These are phyloP conservation scores for Melocanna baccifera DNA, from an alignment of 176 grass and related monocot species.

Conservation along the genomic window DNA sequence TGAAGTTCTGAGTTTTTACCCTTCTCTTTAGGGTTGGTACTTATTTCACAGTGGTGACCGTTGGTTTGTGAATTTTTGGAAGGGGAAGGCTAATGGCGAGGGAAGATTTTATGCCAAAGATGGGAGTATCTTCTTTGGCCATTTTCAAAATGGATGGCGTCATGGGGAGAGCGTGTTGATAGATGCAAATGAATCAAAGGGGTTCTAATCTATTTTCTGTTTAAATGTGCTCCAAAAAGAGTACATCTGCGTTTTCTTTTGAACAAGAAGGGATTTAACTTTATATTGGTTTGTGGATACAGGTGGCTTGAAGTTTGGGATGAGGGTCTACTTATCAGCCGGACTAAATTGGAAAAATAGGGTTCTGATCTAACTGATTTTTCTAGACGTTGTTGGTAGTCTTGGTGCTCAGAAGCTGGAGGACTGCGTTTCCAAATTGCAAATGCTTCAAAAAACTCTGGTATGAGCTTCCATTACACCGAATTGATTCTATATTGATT, in stretches of 20 bases:
- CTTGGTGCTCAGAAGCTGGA: background rate
- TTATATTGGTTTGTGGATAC: background rate
- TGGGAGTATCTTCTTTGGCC: constrained; percentile 73
- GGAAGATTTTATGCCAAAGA: constrained; percentile 91
- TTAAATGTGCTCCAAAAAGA: background rate
- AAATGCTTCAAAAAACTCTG: background rate
- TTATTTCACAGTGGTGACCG: constrained; percentile 74
- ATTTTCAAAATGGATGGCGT: constrained; percentile 94
- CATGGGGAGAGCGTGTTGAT: constrained; percentile 71
- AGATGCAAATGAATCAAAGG: constrained; percentile 77
- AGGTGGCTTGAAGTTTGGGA: constrained; percentile 92
- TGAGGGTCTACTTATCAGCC: constrained; percentile 55
- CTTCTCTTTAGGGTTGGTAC: too few species aligned
- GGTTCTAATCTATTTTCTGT: background rate
- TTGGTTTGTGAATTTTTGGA: constrained; percentile 95
- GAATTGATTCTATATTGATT: background rate
- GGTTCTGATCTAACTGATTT: background rate
- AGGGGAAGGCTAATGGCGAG: constrained; percentile 90
- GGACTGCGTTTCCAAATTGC: background rate
- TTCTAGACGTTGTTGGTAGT: background rate
- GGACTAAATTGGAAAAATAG: constrained; percentile 49
- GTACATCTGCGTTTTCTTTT: background rate
- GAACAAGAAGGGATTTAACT: background rate
- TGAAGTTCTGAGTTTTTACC: too few species aligned
- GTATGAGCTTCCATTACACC: background rate